Base-by-base conservation (phyloP, 2,329 filamentous ascomycete species). In the Beauveria rudraprayagi region DNA sequence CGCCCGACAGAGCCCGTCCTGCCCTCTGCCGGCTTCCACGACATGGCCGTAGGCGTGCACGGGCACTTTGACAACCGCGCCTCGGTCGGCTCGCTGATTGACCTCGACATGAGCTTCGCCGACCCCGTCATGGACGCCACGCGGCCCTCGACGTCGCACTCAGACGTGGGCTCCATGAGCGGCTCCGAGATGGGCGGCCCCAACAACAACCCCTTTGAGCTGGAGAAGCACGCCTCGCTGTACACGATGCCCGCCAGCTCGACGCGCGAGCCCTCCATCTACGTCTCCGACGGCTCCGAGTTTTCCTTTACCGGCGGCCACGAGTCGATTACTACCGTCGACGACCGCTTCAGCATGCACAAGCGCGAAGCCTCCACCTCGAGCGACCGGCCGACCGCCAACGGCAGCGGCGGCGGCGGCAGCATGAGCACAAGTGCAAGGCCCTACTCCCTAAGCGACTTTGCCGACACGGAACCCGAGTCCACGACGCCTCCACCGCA, bases 201-300 rank as follows among this genome's bases (percentile, higher is more conserved):
- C 2, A 83, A 22, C 51, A 43, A 83, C 65, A 84, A 84, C 65
- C 83, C 84, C 0, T 87, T 87, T 61, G 83, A 86, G 60, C 75
- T 87, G 3, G 85, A 88, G 69, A 79, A 81, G n/a, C 84, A 86
- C 65, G 76, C 82, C 1, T 85, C 83, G 1, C 72, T 85, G 1
- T 83, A 84, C 63, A 74, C 73, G 14, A 68, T 71, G 66, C 70
- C 75, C 5, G 67, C 71, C 4, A 70, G 72, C 0, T 51, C 57
- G 22, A 76, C 73, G 55, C 76, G 83, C 41, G 82, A 84, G 64
- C 82, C 82, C 0, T 84, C 81, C 3, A 84, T 86, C 52, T 86
- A 86, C 66, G 79, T 86, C 10, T 82, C 82, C 1, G 83, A 86
- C 63, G 82, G 84, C 62, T 82, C 80, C 8, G 77, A 81, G 28